Percentiles rank a stretch among this genome's conserved stretches.
These are phyloP conservation scores for Amaranthus palmeri DNA, from an alignment of 148 eudicot genomes.

Conservation along the genomic window DNA sequence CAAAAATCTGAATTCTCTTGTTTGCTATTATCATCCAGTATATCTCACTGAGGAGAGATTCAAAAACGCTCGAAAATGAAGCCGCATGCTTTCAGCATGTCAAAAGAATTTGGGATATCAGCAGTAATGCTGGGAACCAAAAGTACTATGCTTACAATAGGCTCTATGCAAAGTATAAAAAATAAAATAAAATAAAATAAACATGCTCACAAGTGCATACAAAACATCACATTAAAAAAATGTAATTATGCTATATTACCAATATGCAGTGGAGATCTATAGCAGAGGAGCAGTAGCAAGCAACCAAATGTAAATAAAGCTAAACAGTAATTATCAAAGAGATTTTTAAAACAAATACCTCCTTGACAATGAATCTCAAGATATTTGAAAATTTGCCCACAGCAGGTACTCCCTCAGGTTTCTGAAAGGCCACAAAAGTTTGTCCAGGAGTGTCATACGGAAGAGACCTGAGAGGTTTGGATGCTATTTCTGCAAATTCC, in stretches of 20 bases:
- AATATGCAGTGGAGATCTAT: neutral
- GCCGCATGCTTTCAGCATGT: neutral
- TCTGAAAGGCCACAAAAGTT: slow-evolving; percentile 86
- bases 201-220: neutral
- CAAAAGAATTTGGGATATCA: neutral
- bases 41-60: neutral
- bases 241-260: neutral
- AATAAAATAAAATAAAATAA: too few relatives aligned
- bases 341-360: slow-evolving; percentile 38
- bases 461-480: slow-evolving; percentile 72
- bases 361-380: slow-evolving; percentile 75
- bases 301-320: neutral
- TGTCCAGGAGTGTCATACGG: slow-evolving; percentile 94
- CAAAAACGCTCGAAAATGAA: neutral
- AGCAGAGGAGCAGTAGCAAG: neutral
- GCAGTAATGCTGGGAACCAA: neutral
- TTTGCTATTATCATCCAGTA: neutral
- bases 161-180: neutral
- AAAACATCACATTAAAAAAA: neutral
- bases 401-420: slow-evolving; percentile 78
- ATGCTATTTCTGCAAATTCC: slow-evolving; percentile 71
- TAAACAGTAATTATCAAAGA: neutral
- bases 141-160: neutral
- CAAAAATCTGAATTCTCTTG: neutral
- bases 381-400: slow-evolving; percentile 78